Base-by-base conservation (phyloP, 2,329 filamentous ascomycete species). In the Nothophoma quercina region DNA sequence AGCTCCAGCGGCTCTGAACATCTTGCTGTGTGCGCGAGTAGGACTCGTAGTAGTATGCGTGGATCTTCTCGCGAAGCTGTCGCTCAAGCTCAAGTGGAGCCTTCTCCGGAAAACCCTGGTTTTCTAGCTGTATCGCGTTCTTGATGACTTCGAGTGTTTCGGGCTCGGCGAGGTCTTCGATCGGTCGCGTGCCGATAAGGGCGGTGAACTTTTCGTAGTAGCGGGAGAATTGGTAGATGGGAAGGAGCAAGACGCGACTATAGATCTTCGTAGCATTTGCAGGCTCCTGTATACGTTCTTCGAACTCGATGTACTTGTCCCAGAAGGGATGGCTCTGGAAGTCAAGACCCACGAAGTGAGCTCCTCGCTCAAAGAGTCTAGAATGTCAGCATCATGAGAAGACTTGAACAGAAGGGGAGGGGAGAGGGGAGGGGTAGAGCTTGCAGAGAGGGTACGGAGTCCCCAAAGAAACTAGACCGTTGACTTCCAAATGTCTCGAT, bases 261-360 rank as follows among this genome's bases (percentile, higher is more conserved):
- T 96, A 83, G 49, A 99, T 91, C 32, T 85, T 86, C 64, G 96
- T 96, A 47, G 97, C 90, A 67, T 87, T 91, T 59, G 62, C 54
- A 7, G 62, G 58, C 26, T 69, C 65, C 36, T 68, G 63, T 56
- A 93, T 82, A 1, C 93, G 89, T 72, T 97, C 93, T 73, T 98
- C 95, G 68, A 96, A 98, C 72, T 98, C 95, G 59, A 99, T 86
- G 70, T 96, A 99, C 77, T 96, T 98, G 75, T 99, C 95, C 95
- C 95, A 99, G 78, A 99, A 97, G 1, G 92, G 92, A 71, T 97
- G 92, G 2, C 93, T 89, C 23, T 96, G 82, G 71, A 96, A 99
- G 76, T 99, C 95, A 15, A 98, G 83, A 13, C 95, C 95, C 32
- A 96, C 92, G 65, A 85, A 88, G 23, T 84, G 83, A 22, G 91